Percentiles rank a stretch among this genome's conserved stretches.
phyloP scores from a whole-genome alignment of 306 rosid species.

The Vigna hirtella region DNA sequence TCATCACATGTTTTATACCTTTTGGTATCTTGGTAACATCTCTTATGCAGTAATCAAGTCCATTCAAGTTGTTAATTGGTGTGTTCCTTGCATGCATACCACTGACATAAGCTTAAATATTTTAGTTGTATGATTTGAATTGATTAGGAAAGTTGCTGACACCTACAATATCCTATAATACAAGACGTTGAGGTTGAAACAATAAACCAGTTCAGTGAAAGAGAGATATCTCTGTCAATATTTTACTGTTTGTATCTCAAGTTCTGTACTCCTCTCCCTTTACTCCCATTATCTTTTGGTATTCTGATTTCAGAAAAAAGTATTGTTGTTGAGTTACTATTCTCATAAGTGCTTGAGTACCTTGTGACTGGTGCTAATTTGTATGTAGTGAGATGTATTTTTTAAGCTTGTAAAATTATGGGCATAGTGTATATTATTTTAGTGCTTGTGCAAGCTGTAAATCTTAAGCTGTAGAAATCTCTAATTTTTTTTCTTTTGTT shows the following conservation, averaged over 20 bases:
- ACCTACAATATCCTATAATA: not conserved
- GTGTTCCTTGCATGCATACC: not conserved
- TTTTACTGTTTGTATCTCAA: constrained; percentile 23
- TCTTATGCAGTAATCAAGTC: not conserved
- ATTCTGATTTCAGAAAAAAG: not conserved
- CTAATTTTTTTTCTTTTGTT: constrained; percentile 28
- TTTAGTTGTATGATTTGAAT: not conserved
- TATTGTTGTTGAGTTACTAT: not conserved
- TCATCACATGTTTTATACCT: not conserved
- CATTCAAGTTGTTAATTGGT: not conserved
- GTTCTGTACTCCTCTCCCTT: constrained; percentile 12
- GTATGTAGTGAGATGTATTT: not conserved
- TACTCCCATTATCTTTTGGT: constrained; percentile 11
- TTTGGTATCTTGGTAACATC: constrained; percentile 29
- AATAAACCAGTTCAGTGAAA: constrained; percentile 12
- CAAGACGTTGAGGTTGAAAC: not conserved
- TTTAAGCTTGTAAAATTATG: not conserved
- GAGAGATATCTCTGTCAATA: constrained; percentile 17
- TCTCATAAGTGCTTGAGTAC: not conserved
- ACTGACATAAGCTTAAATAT: constrained; percentile 18
- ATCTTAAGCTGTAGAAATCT: constrained; percentile 27
- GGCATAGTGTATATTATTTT: constrained; percentile 10
- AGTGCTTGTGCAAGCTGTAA: constrained; percentile 18
- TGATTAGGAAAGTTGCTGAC: constrained; percentile 2
- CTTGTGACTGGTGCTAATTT: constrained; percentile 11